Evolutionary conservation across 2,329 filamentous ascomycete species (phyloP).

Genomic region (Sporothrix luriei): DNA sequence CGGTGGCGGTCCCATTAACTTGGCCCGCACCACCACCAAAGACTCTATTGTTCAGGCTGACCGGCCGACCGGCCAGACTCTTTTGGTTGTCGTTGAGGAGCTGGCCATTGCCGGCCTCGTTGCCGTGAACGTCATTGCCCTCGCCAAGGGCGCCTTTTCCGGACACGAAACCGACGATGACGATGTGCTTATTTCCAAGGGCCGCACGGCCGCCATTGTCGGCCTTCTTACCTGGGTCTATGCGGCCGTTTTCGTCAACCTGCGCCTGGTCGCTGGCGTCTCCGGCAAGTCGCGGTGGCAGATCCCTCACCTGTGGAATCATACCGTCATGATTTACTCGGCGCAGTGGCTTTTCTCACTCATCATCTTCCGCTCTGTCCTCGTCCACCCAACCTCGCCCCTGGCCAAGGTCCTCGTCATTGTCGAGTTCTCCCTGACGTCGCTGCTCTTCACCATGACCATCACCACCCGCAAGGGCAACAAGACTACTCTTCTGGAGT

Average conservation of each 20-base stretch:
- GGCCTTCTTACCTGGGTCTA: conserved; percentile 80
- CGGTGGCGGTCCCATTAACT: conserved; percentile 57
- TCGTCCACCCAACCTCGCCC: conserved; percentile 73
- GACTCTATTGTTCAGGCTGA: conserved; percentile 71
- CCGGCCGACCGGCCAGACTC: conserved; percentile 71
- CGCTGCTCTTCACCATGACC: conserved; percentile 73
- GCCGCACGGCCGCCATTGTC: conserved; percentile 60
- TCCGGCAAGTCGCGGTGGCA: conserved; percentile 66
- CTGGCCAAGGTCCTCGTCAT: conserved; percentile 67
- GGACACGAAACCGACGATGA: conserved; percentile 49
- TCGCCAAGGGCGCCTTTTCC: conserved; percentile 63
- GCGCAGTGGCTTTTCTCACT: conserved; percentile 77
- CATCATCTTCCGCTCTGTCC: conserved; percentile 78
- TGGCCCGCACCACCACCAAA: conserved; percentile 63
- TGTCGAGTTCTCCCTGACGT: conserved; percentile 72
- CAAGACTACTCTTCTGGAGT: conserved; percentile 82
- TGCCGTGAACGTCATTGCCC: conserved; percentile 65
- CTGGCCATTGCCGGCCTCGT: conserved; percentile 72
- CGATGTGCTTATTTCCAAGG: conserved; percentile 48
- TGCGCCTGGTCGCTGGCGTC: conserved; percentile 61
- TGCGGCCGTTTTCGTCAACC: conserved; percentile 69
- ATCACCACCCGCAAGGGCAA: conserved; percentile 88
- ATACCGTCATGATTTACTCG: conserved; percentile 82
- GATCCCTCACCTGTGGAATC: conserved; percentile 82
- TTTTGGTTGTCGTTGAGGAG: conserved; percentile 73